Evolutionary conservation across 1,139 yeast genomes (phyloP).

Genomic region (Pichia sp.): DNA sequence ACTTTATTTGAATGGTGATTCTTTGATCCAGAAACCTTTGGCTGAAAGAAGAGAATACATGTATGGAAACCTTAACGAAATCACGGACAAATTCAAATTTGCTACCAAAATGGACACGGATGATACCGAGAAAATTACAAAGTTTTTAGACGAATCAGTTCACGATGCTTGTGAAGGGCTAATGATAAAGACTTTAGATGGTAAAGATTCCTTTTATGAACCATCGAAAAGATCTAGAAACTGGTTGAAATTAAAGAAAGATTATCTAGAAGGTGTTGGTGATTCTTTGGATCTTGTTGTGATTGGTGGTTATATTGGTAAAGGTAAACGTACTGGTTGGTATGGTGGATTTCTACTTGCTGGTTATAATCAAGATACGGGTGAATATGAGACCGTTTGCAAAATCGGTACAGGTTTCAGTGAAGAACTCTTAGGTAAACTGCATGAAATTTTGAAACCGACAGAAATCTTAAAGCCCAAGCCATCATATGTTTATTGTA

Average conservation of each 20-base stretch:
- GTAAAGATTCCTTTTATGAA: constrained; percentile 76
- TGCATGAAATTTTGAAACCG: constrained; percentile 56
- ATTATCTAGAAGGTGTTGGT: constrained; percentile 88
- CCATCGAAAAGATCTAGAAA: constrained; percentile 92
- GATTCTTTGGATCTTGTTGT: constrained; percentile 93
- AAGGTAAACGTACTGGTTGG: constrained; percentile 89
- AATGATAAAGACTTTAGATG: constrained; percentile 87
- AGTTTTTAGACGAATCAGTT: constrained; percentile 83
- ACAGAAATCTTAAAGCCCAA: constrained; percentile 65
- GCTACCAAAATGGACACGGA: constrained; percentile 72
- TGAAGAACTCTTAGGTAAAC: constrained; percentile 63
- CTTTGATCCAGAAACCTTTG: constrained; percentile 61
- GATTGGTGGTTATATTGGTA: constrained; percentile 88
- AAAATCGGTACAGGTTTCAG: constrained; percentile 97
- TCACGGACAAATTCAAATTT: constrained; percentile 73
- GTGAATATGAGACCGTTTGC: constrained; percentile 91
- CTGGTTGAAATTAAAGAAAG: constrained; percentile 94
- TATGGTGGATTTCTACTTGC: constrained; percentile 94
- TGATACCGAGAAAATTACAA: constrained; percentile 71
- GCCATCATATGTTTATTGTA: constrained; percentile 62
- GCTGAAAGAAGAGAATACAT: constrained; percentile 61
- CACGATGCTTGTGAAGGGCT: constrained; percentile 91
- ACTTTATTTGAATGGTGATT: constrained; percentile 60
- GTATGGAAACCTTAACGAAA: constrained; percentile 45
- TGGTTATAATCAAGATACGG: constrained; percentile 80